These are phyloP conservation scores for Fraxinus cuspidata DNA, from an alignment of 257 asterid genomes.

Conservation along the genomic window DNA sequence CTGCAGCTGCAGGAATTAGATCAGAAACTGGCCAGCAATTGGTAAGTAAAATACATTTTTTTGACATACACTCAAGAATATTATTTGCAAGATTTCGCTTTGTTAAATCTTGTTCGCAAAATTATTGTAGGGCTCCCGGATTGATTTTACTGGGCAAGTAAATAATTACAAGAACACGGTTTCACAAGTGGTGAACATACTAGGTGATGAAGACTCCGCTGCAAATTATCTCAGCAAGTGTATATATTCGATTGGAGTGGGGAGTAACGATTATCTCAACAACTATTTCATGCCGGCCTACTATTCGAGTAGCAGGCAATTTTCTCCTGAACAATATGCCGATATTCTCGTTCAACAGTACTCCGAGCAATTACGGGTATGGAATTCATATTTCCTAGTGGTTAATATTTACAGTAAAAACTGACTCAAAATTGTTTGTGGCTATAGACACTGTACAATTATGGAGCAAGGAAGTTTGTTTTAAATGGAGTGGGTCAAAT, in stretches of 20 bases:
- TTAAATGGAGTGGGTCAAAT: constrained; percentile 22
- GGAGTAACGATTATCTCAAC: constrained; percentile 69
- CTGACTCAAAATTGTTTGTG: not conserved
- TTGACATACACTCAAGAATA: not conserved
- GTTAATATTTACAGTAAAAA: not conserved
- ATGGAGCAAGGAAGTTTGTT: constrained; percentile 33
- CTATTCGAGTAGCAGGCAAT: constrained; percentile 38
- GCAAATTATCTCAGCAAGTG: constrained; percentile 49
- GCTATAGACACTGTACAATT: constrained; percentile 10
- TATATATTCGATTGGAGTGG: constrained; percentile 50
- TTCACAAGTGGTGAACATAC: constrained; percentile 51
- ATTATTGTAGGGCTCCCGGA: constrained; percentile 62
- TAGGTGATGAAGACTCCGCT: constrained; percentile 51
- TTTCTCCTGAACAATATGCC: constrained; percentile 53
- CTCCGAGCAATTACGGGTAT: constrained; percentile 46
- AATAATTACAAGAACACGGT: constrained; percentile 79
- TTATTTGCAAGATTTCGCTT: not conserved
- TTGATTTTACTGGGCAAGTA: constrained; percentile 60
- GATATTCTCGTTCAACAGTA: constrained; percentile 50
- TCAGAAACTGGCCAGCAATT: constrained; percentile 79
- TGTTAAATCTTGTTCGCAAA: not conserved
- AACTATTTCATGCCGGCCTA: constrained; percentile 57
- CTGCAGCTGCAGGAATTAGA: constrained; percentile 90
- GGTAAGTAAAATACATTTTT: constrained; percentile 32
- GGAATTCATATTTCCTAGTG: not conserved